Evolutionary conservation across 176 grass and related monocot genomes (phyloP).

Genomic region (Oryza nivara): DNA sequence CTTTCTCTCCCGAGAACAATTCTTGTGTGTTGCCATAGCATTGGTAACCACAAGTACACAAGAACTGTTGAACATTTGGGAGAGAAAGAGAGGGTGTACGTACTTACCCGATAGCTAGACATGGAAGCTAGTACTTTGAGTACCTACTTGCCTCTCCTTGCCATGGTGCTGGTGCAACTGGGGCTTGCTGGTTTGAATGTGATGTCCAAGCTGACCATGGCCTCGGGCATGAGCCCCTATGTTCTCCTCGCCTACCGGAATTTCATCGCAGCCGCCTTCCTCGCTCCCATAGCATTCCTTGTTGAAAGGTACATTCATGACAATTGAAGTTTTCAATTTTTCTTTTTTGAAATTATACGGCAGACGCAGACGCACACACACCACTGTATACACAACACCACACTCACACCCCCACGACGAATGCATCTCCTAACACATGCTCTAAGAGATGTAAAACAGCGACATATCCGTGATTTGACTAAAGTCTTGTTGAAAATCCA

Average conservation of each 20-base stretch:
- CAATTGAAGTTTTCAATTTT: neutral
- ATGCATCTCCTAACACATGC: too few relatives aligned
- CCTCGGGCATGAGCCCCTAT: slow-evolving; percentile 83
- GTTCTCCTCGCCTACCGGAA: slow-evolving; percentile 86
- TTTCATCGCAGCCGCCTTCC: slow-evolving; percentile 61
- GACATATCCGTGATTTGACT: too few relatives aligned
- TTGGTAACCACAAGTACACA: neutral
- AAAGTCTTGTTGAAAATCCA: too few relatives aligned
- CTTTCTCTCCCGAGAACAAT: neutral
- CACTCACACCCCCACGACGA: too few relatives aligned
- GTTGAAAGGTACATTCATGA: slow-evolving; percentile 57
- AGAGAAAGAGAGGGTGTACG: neutral
- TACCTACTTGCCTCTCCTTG: neutral
- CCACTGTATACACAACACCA: too few relatives aligned
- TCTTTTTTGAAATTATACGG: too few relatives aligned
- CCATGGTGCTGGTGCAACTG: neutral
- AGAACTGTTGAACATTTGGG: neutral
- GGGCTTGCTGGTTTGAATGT: slow-evolving; percentile 52
- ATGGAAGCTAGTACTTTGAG: neutral
- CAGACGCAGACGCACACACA: too few relatives aligned
- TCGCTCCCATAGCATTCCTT: slow-evolving; percentile 56
- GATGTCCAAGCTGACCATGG: slow-evolving; percentile 79
- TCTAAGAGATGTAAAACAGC: too few relatives aligned
- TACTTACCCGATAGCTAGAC: neutral
- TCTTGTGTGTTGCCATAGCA: too few relatives aligned